phyloP scores from a whole-genome alignment of 139 green algal species.

The Chlorella sp. region DNA sequence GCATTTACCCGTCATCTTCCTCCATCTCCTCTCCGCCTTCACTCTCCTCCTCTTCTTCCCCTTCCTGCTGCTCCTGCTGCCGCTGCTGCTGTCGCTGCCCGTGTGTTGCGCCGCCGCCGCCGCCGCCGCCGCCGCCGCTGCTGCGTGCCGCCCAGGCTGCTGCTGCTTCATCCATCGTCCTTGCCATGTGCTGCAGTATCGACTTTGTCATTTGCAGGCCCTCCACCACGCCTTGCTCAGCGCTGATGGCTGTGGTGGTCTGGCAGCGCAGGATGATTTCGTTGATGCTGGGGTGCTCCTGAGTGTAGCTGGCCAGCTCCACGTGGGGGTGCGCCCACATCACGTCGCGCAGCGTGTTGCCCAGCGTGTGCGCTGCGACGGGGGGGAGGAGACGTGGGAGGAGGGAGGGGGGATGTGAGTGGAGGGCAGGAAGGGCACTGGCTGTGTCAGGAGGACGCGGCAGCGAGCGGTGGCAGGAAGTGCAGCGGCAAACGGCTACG shows the following conservation, averaged over 20 bases:
- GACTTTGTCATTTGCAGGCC: conserved; percentile 40
- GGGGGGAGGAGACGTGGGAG: background rate
- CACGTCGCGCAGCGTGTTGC: conserved; percentile 46
- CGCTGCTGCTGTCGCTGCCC: background rate
- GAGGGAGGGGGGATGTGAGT: background rate
- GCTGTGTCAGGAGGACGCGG: no score
- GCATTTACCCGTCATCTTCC: background rate
- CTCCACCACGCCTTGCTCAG: conserved; percentile 42
- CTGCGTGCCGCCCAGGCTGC: background rate
- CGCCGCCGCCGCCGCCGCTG: background rate
- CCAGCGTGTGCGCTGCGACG: conserved; percentile 50
- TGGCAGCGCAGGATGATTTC: conserved; percentile 52
- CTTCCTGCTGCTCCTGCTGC: background rate
- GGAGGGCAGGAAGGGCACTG: no score
- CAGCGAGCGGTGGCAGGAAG: background rate
- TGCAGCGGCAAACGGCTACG: no score
- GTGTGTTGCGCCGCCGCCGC: background rate
- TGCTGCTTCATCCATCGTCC: conserved; percentile 15
- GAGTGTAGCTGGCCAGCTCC: conserved; percentile 41
- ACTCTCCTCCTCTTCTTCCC: background rate
- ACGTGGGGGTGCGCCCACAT: conserved; percentile 56
- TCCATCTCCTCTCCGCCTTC: conserved; percentile 8
- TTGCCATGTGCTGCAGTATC: conserved; percentile 33
- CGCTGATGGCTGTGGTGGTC: conserved; percentile 33
- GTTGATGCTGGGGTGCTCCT: conserved; percentile 41